Evolutionary conservation across 768 basidiomycete genomes (phyloP).

Genomic region (Russula sp.): DNA sequence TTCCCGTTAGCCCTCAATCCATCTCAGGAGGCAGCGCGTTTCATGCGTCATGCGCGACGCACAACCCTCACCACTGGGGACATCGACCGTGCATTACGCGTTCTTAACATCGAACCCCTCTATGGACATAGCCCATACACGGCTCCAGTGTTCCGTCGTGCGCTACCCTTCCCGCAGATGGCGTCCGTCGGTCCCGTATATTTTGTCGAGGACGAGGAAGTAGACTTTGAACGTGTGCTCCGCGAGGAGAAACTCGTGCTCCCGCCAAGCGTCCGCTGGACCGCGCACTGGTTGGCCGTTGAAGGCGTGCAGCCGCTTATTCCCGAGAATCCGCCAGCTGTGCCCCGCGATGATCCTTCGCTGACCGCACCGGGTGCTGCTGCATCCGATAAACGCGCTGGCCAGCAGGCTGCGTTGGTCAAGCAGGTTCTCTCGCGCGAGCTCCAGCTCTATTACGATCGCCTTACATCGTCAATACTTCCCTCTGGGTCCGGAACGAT

Average conservation of each 20-base stretch:
- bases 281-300: constrained; percentile 97
- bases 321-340: constrained; percentile 89
- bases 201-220: constrained; percentile 95
- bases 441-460: constrained; percentile 90
- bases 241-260: constrained; percentile 81
- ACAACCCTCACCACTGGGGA: constrained; percentile 88
- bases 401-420: constrained; percentile 71
- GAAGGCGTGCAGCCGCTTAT: constrained; percentile 98
- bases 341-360: constrained; percentile 52
- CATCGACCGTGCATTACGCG: constrained; percentile 90
- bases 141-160: constrained; percentile 57
- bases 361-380: constrained; percentile 38
- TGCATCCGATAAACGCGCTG: constrained; percentile 45
- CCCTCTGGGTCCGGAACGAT: constrained; percentile 49
- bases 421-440: constrained; percentile 92
- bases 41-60: constrained; percentile 91
- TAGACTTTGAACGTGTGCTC: constrained; percentile 90
- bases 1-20: constrained; percentile 10
- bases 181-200: constrained; percentile 71
- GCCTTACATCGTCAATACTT: constrained; percentile 80
- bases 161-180: constrained; percentile 46
- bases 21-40: constrained; percentile 85
- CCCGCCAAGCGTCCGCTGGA: constrained; percentile 81
- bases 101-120: constrained; percentile 93
- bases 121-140: constrained; percentile 78